A percentile compares a stretch with the other conserved stretches of the same genome.
Conservation (phyloP, 371 early-diverging fungal species). For the Saksenaea oblongispora region DNA sequence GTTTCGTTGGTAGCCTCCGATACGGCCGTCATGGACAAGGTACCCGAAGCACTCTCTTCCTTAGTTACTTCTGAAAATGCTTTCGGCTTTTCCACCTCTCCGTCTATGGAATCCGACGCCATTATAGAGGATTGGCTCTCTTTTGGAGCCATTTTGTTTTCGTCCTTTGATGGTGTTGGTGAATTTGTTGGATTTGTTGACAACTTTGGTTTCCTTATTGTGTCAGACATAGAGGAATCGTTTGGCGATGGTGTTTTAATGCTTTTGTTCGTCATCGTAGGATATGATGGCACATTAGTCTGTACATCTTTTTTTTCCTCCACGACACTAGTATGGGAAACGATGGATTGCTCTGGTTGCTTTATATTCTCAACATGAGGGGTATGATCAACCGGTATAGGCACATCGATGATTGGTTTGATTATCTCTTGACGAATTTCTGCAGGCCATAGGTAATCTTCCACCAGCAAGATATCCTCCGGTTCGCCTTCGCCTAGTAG, state of each 20-base stretch:
- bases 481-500: constrained; percentile 33
- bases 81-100: neutral
- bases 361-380: constrained; percentile 16
- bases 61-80: too few species aligned
- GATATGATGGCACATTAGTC: neutral
- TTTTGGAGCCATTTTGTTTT: neutral
- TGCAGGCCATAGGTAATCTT: constrained; percentile 43
- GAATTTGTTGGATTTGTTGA: neutral
- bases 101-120: neutral
- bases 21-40: neutral
- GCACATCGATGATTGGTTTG: constrained; percentile 28
- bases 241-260: neutral
- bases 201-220: neutral
- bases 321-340: constrained; percentile 9
- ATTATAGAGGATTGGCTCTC: neutral
- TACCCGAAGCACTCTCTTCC: too few species aligned
- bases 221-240: neutral
- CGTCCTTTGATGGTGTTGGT: neutral
- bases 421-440: constrained; percentile 40
- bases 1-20: constrained; percentile 1
- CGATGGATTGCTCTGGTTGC: constrained; percentile 10
- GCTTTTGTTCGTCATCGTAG: neutral
- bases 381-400: constrained; percentile 21
- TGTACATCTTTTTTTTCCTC: neutral
- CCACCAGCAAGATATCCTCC: constrained; percentile 19